A percentile compares a stretch with the other conserved stretches of the same genome.
Conservation (phyloP, 2,329 filamentous ascomycete species). For the Pestalotiopsis fici region DNA sequence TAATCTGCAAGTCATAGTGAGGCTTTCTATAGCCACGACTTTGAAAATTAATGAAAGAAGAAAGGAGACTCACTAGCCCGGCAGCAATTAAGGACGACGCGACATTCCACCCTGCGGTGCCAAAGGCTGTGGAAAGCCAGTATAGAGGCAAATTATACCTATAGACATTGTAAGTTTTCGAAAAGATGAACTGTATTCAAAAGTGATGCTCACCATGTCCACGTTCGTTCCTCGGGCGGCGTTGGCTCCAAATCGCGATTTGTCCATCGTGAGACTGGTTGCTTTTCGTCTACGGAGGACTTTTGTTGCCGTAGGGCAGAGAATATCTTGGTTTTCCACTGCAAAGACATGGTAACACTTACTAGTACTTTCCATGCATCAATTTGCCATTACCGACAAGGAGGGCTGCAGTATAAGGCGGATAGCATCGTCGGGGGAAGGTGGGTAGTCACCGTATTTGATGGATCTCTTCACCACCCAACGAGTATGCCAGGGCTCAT, state of each 20-base stretch:
- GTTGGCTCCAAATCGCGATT: not conserved
- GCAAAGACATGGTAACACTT: not conserved
- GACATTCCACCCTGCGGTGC: slow-evolving; percentile 29
- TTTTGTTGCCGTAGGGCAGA: not conserved
- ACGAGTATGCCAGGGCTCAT: too few relatives aligned
- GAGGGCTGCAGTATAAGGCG: not conserved
- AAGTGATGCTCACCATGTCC: not conserved
- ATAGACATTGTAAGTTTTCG: not conserved
- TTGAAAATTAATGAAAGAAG: not conserved
- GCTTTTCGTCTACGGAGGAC: not conserved
- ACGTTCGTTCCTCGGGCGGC: not conserved
- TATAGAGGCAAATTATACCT: not conserved
- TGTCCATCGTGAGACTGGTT: not conserved
- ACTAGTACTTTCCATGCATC: not conserved
- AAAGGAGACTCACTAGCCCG: slow-evolving; percentile 14
- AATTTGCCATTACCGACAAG: not conserved
- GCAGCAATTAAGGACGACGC: slow-evolving; percentile 27
- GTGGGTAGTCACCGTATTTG: too few relatives aligned
- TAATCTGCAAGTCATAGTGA: not conserved
- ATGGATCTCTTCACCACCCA: too few relatives aligned
- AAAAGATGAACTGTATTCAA: too few relatives aligned
- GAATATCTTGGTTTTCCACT: not conserved
- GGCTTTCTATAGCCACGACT: not conserved
- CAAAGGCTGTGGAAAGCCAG: slow-evolving; percentile 15
- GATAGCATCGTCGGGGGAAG: too few relatives aligned